Conservation (phyloP, 306 rosid genomes). For the Dryas alaskensis region DNA sequence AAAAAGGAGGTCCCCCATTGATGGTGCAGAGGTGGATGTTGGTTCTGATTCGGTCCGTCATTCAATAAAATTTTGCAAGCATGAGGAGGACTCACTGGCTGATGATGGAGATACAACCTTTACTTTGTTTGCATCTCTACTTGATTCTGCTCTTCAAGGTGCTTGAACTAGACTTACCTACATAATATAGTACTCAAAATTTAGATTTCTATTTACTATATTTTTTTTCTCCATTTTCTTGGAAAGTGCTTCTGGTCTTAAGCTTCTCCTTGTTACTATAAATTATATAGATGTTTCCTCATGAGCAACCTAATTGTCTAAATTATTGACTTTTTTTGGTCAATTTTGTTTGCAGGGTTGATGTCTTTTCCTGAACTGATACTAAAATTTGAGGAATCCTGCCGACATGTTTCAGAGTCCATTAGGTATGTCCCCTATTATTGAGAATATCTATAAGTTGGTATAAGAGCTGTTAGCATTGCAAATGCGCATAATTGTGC, state of each 20-base stretch:
- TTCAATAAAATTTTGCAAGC: slow-evolving; percentile 62
- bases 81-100: slow-evolving; percentile 57
- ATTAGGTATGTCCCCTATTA: slow-evolving; percentile 54
- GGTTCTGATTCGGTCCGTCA: slow-evolving; percentile 54
- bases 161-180: slow-evolving; percentile 26
- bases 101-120: slow-evolving; percentile 70
- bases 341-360: slow-evolving; percentile 51
- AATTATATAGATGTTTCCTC: neutral
- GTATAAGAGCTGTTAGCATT: slow-evolving; percentile 2
- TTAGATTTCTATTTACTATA: slow-evolving; percentile 7
- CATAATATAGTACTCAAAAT: slow-evolving; percentile 1
- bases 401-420: slow-evolving; percentile 76
- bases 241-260: neutral
- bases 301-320: neutral
- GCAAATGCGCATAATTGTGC: slow-evolving; percentile 19
- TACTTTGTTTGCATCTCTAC: slow-evolving; percentile 65
- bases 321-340: slow-evolving; percentile 1
- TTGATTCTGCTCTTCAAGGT: slow-evolving; percentile 90
- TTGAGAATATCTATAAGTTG: slow-evolving; percentile 10
- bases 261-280: neutral
- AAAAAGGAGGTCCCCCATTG: slow-evolving; percentile 51
- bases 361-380: slow-evolving; percentile 81
- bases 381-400: slow-evolving; percentile 63
- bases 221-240: neutral
- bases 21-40: slow-evolving; percentile 48